Evolutionary conservation across 495 filamentous ascomycete species (phyloP).

Genomic region (Friedmanniomyces endolithicus): DNA sequence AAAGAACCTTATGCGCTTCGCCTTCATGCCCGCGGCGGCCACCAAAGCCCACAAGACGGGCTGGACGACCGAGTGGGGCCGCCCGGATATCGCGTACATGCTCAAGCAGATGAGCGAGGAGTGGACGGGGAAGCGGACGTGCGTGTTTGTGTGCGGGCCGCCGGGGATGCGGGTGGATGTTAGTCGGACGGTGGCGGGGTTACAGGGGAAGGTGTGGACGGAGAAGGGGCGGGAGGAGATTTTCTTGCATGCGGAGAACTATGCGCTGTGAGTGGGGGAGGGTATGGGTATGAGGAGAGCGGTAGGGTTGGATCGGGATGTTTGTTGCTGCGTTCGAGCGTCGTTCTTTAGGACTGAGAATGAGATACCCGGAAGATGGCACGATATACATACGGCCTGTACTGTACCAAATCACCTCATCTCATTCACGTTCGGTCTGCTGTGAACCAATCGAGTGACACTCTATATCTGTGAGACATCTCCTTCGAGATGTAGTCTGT

Average conservation of each 20-base stretch:
- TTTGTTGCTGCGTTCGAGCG: too few species aligned
- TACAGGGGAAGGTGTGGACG: conserved; percentile 72
- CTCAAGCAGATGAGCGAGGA: conserved; percentile 65
- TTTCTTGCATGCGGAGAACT: conserved; percentile 91
- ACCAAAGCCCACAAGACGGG: conserved; percentile 56
- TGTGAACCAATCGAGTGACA: too few species aligned
- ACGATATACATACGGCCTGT: too few species aligned
- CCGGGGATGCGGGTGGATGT: conserved; percentile 79
- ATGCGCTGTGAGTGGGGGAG: conserved; percentile 48
- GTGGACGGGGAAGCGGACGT: conserved; percentile 63
- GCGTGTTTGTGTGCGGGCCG: conserved; percentile 89
- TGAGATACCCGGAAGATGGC: too few species aligned
- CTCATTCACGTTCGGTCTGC: too few species aligned
- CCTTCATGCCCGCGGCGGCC: conserved; percentile 51
- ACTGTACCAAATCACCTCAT: too few species aligned
- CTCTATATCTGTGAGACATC: too few species aligned
- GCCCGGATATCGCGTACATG: conserved; percentile 76
- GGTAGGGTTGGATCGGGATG: too few species aligned
- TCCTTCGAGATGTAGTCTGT: too few species aligned
- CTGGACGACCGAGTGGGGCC: conserved; percentile 87
- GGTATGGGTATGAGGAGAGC: too few species aligned
- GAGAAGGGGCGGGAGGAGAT: conserved; percentile 74
- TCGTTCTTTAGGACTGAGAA: too few species aligned
- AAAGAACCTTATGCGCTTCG: conserved; percentile 75
- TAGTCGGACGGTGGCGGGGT: conserved; percentile 62